A percentile compares a stretch with the other conserved stretches of the same genome.
Conservation (phyloP, 371 early-diverging fungal species). For the Encephalitozoon cuniculi region DNA sequence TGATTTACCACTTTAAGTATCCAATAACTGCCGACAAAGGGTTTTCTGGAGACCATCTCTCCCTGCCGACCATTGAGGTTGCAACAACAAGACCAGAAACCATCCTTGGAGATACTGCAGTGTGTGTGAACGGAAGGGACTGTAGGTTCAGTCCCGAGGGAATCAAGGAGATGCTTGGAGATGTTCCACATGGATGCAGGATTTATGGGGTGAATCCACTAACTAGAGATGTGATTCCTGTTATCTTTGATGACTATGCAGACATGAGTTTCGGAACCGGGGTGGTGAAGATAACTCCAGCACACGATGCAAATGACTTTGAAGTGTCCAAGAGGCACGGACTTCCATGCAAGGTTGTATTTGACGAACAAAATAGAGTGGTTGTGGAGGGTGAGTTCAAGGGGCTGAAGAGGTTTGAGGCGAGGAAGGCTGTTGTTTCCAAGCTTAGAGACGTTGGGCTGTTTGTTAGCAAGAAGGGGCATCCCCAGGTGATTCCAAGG, state of each 20-base stretch:
- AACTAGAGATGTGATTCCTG: slow-evolving; percentile 74
- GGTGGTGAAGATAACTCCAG: slow-evolving; percentile 96
- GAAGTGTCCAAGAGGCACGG: slow-evolving; percentile 85
- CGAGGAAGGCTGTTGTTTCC: slow-evolving; percentile 74
- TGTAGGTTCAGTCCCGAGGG: slow-evolving; percentile 66
- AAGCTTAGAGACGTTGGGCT: slow-evolving; percentile 76
- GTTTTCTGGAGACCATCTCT: not conserved
- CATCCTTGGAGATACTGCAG: slow-evolving; percentile 92
- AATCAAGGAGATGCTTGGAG: slow-evolving; percentile 67
- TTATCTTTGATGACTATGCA: slow-evolving; percentile 77
- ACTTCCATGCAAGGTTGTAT: slow-evolving; percentile 77
- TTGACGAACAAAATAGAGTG: slow-evolving; percentile 86
- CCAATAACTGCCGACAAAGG: slow-evolving; percentile 9
- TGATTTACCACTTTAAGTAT: slow-evolving; percentile 69
- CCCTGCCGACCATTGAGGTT: slow-evolving; percentile 61
- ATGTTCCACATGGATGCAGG: not conserved
- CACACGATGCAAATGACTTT: slow-evolving; percentile 98
- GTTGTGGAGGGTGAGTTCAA: slow-evolving; percentile 73
- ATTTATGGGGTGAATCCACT: slow-evolving; percentile 82
- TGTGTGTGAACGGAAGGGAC: slow-evolving; percentile 86
- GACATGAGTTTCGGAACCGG: slow-evolving; percentile 94
- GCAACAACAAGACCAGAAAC: slow-evolving; percentile 98
- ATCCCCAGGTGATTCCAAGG: slow-evolving; percentile 84
- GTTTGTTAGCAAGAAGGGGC: slow-evolving; percentile 73
- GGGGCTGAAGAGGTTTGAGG: slow-evolving; percentile 87